Conservation (phyloP, 225 moss, liverwort and hornwort genomes). For the Climacium dendroides region DNA sequence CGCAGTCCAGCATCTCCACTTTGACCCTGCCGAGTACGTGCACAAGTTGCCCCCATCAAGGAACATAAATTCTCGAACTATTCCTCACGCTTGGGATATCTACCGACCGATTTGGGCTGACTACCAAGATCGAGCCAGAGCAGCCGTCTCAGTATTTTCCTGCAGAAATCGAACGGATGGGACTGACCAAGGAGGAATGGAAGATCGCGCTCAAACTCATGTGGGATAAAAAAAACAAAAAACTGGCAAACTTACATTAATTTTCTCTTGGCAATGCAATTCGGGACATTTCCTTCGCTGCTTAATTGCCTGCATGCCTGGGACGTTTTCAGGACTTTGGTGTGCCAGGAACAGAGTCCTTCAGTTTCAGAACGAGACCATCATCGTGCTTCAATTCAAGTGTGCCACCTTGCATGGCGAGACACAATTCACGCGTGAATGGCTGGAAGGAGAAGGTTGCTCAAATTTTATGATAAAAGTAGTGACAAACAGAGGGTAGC, state of each 20-base stretch:
- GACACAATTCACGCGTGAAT: background rate
- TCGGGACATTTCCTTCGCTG: too few relatives aligned
- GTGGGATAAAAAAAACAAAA: background rate
- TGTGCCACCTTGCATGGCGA: background rate
- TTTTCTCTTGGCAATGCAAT: background rate
- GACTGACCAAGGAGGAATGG: background rate
- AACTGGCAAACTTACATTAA: background rate
- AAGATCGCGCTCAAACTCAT: background rate
- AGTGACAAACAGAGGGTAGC: background rate
- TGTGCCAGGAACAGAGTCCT: background rate
- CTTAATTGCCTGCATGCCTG: background rate
- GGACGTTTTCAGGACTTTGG: background rate
- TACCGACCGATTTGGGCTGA: background rate
- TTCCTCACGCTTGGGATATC: background rate
- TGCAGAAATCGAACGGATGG: background rate
- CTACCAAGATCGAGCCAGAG: background rate
- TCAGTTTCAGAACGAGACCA: background rate
- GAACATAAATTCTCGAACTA: background rate
- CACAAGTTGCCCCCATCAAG: background rate
- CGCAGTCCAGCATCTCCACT: background rate
- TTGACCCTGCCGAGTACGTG: background rate
- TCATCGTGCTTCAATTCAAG: background rate
- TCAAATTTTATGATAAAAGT: background rate
- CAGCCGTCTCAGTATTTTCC: background rate
- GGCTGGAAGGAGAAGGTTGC: background rate